These are phyloP conservation scores for Zygnema cylindricum DNA, from an alignment of 139 green algal species.

Conservation along the genomic window DNA sequence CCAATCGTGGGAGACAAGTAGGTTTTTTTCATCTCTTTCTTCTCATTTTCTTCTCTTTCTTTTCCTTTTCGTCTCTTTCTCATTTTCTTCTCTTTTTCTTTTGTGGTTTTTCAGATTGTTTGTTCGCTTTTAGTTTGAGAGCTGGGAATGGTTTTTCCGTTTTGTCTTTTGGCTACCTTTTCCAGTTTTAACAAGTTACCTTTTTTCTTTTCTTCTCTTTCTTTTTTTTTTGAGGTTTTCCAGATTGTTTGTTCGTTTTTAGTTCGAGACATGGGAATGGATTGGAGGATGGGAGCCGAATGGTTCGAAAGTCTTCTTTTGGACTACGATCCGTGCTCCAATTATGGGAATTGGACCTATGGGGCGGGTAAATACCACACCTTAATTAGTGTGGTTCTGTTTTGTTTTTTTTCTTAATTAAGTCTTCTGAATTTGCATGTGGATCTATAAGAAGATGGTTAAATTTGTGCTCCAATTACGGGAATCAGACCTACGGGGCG, in stretches of 20 bases:
- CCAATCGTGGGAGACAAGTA: constrained; percentile 82
- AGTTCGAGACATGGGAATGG: constrained; percentile 84
- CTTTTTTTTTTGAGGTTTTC: not conserved
- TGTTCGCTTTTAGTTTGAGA: constrained; percentile 75
- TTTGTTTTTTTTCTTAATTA: too few species aligned
- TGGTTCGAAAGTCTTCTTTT: constrained; percentile 89
- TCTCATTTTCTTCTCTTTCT: not conserved
- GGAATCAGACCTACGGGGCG: constrained; percentile 84
- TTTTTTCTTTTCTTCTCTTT: constrained; percentile 11
- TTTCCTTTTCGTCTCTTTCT: constrained; percentile 5
- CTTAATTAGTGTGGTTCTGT: too few species aligned
- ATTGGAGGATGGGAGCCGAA: constrained; percentile 89
- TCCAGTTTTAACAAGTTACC: not conserved
- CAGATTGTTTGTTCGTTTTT: constrained; percentile 65
- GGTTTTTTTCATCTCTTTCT: not conserved
- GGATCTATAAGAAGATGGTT: too few species aligned
- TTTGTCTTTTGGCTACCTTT: too few species aligned
- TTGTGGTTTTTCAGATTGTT: constrained; percentile 52
- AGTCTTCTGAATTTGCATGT: too few species aligned
- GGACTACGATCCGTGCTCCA: constrained; percentile 85
- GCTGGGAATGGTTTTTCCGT: constrained; percentile 90
- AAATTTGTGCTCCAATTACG: constrained; percentile 85
- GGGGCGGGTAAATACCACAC: constrained; percentile 43
- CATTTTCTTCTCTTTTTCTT: not conserved
- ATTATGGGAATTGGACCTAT: constrained; percentile 94